Conservation (phyloP, 148 eudicot species). For the Arbutus unedo region DNA sequence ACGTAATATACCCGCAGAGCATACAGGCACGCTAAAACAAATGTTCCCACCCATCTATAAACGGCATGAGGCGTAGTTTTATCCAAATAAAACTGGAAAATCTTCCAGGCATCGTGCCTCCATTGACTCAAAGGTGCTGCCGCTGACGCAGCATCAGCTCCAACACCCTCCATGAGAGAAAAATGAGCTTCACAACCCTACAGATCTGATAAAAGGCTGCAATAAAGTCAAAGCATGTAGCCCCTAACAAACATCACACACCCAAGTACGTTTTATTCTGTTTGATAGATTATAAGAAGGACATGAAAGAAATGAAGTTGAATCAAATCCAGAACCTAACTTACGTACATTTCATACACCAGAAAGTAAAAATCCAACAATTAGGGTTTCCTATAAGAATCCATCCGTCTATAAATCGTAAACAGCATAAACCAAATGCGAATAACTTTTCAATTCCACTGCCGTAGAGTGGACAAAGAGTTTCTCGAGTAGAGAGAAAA, state of each 20-base stretch:
- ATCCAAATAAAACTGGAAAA: constrained; percentile 66
- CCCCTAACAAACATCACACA: not conserved
- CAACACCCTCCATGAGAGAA: constrained; percentile 52
- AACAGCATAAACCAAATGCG: too few relatives aligned
- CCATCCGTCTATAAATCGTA: not conserved
- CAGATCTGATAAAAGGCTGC: constrained; percentile 27
- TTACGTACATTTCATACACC: too few relatives aligned
- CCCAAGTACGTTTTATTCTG: not conserved
- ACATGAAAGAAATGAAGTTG: not conserved
- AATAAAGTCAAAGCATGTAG: constrained; percentile 16
- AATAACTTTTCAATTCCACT: not conserved
- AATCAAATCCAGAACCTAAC: not conserved
- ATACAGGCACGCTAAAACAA: constrained; percentile 43
- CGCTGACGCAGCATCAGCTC: constrained; percentile 30
- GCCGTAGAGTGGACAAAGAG: not conserved
- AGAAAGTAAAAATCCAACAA: too few relatives aligned
- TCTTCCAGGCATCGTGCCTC: constrained; percentile 49
- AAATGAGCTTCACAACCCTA: constrained; percentile 30
- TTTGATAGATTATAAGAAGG: not conserved
- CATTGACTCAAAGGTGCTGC: constrained; percentile 37
- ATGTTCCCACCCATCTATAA: constrained; percentile 72
- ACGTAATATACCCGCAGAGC: constrained; percentile 54
- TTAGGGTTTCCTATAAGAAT: not conserved
- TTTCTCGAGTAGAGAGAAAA: not conserved
- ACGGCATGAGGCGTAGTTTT: constrained; percentile 71